A percentile compares a stretch with the other conserved stretches of the same genome.
These are phyloP conservation scores for Alisma plantagoaquatica DNA, from an alignment of 106 monocot species.

Conservation along the genomic window DNA sequence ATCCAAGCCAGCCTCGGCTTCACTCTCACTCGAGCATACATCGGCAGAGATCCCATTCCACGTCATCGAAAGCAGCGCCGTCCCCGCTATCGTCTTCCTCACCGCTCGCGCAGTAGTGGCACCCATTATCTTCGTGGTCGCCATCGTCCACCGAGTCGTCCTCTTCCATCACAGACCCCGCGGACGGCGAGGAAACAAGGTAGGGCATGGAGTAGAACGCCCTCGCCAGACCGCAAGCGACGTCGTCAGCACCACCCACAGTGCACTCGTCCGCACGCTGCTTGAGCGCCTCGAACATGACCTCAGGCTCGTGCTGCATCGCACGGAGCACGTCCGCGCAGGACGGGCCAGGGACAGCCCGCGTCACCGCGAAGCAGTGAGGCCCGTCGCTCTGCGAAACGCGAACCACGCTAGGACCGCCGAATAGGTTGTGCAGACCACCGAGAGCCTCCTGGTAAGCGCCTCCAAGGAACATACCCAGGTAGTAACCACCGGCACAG, in stretches of 20 bases:
- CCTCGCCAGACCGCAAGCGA: constrained; percentile 24
- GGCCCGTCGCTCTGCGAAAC: constrained; percentile 83
- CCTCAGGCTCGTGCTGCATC: constrained; percentile 94
- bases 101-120: background rate
- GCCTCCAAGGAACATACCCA: constrained; percentile 97
- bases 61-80: constrained; percentile 2
- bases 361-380: constrained; percentile 77
- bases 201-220: constrained; percentile 88
- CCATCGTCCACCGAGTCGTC: background rate
- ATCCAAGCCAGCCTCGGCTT: background rate
- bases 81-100: background rate
- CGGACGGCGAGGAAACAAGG: constrained; percentile 17
- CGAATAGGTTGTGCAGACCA: constrained; percentile 91
- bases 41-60: constrained; percentile 13
- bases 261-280: constrained; percentile 40
- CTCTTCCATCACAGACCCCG: background rate
- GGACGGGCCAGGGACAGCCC: constrained; percentile 58
- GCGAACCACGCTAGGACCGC: constrained; percentile 88
- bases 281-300: constrained; percentile 84
- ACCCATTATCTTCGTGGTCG: background rate
- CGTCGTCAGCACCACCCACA: background rate
- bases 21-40: constrained; percentile 13
- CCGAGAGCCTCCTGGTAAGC: constrained; percentile 99
- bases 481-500: constrained; percentile 41
- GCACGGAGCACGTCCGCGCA: constrained; percentile 75